Base-by-base conservation (phyloP, 1,284 basidiomycete species). In the Trichosporon sp. region DNA sequence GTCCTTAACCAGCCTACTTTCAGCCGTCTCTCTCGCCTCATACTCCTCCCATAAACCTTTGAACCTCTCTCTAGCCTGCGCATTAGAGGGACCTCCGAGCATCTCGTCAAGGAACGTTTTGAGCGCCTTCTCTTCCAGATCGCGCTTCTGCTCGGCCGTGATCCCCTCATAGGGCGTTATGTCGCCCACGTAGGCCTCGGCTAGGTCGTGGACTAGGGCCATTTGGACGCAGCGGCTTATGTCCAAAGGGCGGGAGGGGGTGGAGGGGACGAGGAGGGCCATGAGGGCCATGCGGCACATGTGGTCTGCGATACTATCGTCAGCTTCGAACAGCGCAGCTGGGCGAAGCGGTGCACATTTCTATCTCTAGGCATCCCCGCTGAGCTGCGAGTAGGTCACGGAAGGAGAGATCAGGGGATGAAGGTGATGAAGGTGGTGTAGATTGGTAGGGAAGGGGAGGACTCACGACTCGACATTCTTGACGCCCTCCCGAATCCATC, bases 221-320 rank as follows among this genome's bases (percentile, higher is more conserved):
- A 97, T 95, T 67, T 68, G 64, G 19, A 78, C 80, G 58, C 78
- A 82, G 64, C 89, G 92, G 40, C 88, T 81, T 8, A 93, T 84
- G 75, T 96, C 91, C 8, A 95, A 68, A 3, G 80, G 80, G 21
- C 73, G 84, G 0, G 80, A 83, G 3, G 82, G 60, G 69, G 90
- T 90, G 1, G 87, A 76, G 6, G 82, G 82, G 14, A 83, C 85
- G 69, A 93, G 89, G 86, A 97, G 88, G 1, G 92, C 89, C 54
- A 98, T 84, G 23, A 97, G 80, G 1, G 92, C 89, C 95, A 98
- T 98, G 61, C 95, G 85, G 78, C 96, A 95, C 95, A 96, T 97
- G 76, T 98, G 95, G 77, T 98, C 95, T 3, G 92, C 88, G 67
- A 97, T 95, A 70, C 92, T 95, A 3, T 13, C 23, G 56, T 60